Percentiles rank a stretch among this genome's conserved stretches.
Evolutionary conservation across 2,329 filamentous ascomycete species (phyloP).

Genomic region (Penicillium sp.): DNA sequence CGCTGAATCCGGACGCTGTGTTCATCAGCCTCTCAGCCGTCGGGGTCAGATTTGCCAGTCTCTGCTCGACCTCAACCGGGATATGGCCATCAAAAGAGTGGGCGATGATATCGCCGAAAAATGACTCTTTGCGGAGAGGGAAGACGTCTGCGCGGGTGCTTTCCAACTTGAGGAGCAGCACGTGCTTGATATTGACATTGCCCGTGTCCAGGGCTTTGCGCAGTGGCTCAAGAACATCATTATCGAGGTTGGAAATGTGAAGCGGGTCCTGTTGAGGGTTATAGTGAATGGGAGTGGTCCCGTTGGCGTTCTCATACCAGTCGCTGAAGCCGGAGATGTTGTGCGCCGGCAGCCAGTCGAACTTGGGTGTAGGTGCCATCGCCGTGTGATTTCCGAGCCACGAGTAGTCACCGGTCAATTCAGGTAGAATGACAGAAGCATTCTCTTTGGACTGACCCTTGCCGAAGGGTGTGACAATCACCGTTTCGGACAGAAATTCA

Average conservation of each 20-base stretch:
- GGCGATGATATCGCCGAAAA: constrained; percentile 32
- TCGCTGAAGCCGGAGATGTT: constrained; percentile 23
- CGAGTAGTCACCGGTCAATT: constrained; percentile 19
- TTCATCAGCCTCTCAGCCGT: constrained; percentile 25
- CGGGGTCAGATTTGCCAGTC: constrained; percentile 26
- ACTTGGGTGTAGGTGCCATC: constrained; percentile 10
- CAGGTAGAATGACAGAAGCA: constrained; percentile 16
- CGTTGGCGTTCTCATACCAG: constrained; percentile 20
- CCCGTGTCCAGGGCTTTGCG: constrained; percentile 19
- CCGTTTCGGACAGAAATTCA: constrained; percentile 23
- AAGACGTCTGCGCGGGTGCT: constrained; percentile 49
- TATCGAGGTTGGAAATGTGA: constrained; percentile 44
- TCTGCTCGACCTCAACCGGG: constrained; percentile 30
- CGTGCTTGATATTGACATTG: constrained; percentile 41
- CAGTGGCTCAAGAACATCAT: constrained; percentile 30
- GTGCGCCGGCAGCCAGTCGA: constrained; percentile 25
- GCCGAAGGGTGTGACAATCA: constrained; percentile 22
- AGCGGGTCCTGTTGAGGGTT: constrained; percentile 41
- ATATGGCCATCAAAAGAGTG: constrained; percentile 36
- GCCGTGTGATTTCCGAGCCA: constrained; percentile 27
- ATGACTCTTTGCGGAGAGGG: constrained; percentile 42
- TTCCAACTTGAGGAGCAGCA: constrained; percentile 46
- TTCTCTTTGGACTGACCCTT: constrained; percentile 10
- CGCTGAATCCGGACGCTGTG: constrained; percentile 17
- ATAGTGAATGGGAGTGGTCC: constrained; percentile 30